Evolutionary conservation across 2,329 filamentous ascomycete genomes (phyloP).

Genomic region (Pezizomycotina sp.): DNA sequence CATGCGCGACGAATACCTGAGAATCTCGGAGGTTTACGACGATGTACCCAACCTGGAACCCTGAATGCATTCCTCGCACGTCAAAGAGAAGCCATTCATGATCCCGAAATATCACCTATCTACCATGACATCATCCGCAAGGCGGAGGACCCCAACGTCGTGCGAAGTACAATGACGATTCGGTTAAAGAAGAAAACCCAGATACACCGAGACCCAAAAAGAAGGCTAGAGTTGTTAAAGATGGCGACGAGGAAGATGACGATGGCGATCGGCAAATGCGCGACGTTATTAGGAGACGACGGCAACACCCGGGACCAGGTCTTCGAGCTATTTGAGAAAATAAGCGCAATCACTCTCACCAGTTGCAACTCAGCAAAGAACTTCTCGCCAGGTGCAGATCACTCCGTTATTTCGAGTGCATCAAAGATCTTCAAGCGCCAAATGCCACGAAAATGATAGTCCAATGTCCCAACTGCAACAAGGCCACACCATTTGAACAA

Average conservation of each 20-base stretch:
- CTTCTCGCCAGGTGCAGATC: conserved; percentile 27
- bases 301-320: conserved; percentile 13
- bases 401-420: conserved; percentile 28
- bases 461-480: conserved; percentile 28
- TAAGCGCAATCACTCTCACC: conserved; percentile 21
- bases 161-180: conserved; percentile 2
- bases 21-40: no score
- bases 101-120: no score
- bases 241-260: conserved; percentile 7
- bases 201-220: conserved; percentile 5
- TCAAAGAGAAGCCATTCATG: no score
- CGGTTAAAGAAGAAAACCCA: not conserved
- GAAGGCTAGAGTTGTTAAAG: conserved; percentile 3
- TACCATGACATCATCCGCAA: no score
- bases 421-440: no score
- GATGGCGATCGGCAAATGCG: conserved; percentile 4
- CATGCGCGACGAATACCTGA: no score
- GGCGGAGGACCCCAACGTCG: conserved; percentile 22
- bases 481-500: no score
- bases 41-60: no score
- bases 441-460: conserved; percentile 13
- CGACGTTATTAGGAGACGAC: conserved; percentile 4
- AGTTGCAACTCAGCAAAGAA: conserved; percentile 26
- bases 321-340: conserved; percentile 15
- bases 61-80: no score